Percentiles rank a stretch among this genome's conserved stretches.
These are phyloP conservation scores for Euphrasia arctica DNA, from an alignment of 305 asterid genomes.

Conservation along the genomic window DNA sequence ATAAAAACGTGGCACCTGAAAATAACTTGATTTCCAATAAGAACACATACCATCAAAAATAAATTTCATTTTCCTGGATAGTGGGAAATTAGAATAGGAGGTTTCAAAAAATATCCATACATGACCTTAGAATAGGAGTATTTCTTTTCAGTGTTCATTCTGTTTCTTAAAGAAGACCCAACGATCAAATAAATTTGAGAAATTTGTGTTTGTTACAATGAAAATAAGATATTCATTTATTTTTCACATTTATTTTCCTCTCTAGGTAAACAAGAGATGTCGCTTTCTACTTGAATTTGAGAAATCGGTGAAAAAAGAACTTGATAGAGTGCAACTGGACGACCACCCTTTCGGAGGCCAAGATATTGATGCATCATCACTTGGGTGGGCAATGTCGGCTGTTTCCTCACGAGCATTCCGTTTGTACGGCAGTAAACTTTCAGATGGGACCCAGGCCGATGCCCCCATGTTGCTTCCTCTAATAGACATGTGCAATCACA, in stretches of 20 bases:
- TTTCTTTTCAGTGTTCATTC: too few relatives aligned
- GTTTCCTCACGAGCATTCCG: conserved; percentile 97
- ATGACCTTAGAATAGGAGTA: too few relatives aligned
- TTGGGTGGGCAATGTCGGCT: conserved; percentile 98
- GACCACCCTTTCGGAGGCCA: conserved; percentile 85
- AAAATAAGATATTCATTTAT: conserved; percentile 8
- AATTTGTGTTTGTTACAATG: conserved; percentile 1
- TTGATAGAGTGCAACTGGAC: conserved; percentile 44
- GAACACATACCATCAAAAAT: too few relatives aligned
- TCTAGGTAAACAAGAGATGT: conserved; percentile 90
- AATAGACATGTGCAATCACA: conserved; percentile 98
- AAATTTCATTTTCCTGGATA: too few relatives aligned
- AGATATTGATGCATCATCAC: conserved; percentile 73
- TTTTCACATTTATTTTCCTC: neutral
- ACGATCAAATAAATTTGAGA: conserved; percentile 2
- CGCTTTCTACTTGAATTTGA: conserved; percentile 88
- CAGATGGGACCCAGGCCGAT: conserved; percentile 53
- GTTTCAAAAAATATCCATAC: too few relatives aligned
- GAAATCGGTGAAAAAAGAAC: conserved; percentile 43
- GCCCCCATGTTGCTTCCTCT: conserved; percentile 91
- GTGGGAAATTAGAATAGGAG: too few relatives aligned
- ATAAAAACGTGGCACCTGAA: too few relatives aligned
- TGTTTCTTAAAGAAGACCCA: conserved; percentile 7
- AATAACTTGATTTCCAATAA: too few relatives aligned
- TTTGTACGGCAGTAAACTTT: conserved; percentile 51